phyloP scores from a whole-genome alignment of 2,329 filamentous ascomycete species.

The Pyrenochaeta sp. region DNA sequence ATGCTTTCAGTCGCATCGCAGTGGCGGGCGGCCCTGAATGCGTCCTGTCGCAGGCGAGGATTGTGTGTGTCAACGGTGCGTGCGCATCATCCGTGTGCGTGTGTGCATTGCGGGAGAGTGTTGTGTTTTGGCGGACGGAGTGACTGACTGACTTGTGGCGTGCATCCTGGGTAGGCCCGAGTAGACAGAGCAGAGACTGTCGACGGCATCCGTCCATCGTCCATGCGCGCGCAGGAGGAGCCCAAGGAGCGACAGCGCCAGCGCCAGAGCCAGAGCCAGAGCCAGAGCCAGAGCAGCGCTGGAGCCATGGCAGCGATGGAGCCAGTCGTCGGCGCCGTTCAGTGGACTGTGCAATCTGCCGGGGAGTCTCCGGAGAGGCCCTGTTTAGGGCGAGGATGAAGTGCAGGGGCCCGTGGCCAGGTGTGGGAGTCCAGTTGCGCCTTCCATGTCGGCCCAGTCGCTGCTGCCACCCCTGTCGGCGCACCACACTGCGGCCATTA shows the following conservation, averaged over 20 bases:
- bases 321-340: too few relatives aligned
- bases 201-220: too few relatives aligned
- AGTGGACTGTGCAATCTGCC: constrained; percentile 29
- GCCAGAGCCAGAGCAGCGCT: too few relatives aligned
- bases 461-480: constrained; percentile 25
- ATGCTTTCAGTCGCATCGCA: constrained; percentile 22
- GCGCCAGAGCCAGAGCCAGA: too few relatives aligned
- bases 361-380: constrained; percentile 28
- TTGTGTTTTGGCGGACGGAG: too few relatives aligned
- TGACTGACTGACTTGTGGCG: too few relatives aligned
- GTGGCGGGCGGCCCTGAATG: constrained; percentile 18
- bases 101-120: neutral
- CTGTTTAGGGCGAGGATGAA: constrained; percentile 21
- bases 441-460: constrained; percentile 30
- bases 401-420: constrained; percentile 22
- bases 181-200: neutral
- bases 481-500: constrained; percentile 25
- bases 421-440: constrained; percentile 25
- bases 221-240: too few relatives aligned
- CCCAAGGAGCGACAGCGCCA: too few relatives aligned
- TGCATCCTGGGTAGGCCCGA: neutral
- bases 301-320: too few relatives aligned
- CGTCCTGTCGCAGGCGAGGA: constrained; percentile 6
- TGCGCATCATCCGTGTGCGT: neutral
- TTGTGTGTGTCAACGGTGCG: neutral